Conservation (phyloP, 2,329 filamentous ascomycete genomes). For the Trichoderma breve region DNA sequence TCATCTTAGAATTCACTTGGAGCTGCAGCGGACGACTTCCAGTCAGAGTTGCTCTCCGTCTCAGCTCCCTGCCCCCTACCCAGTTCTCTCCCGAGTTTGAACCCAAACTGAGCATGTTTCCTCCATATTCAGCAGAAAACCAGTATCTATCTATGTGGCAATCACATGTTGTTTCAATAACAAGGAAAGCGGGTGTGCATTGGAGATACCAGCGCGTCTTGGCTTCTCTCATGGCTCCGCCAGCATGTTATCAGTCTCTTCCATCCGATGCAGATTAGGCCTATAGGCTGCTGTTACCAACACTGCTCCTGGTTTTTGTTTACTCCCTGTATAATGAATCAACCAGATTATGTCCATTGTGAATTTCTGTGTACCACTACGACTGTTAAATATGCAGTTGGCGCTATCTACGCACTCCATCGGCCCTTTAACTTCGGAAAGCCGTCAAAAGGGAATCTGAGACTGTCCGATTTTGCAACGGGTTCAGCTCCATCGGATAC, state of each 20-base stretch:
- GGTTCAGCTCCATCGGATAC: not conserved
- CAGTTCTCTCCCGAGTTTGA: not conserved
- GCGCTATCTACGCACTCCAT: not conserved
- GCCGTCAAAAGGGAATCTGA: not conserved
- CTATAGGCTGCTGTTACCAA: not conserved
- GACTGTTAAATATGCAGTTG: not conserved
- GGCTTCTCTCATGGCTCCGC: not conserved
- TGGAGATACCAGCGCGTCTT: not conserved
- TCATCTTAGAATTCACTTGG: no score
- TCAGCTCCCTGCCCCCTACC: not conserved
- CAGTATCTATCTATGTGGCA: not conserved
- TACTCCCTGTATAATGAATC: not conserved
- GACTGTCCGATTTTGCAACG: not conserved
- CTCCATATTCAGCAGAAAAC: not conserved
- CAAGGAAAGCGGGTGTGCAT: not conserved
- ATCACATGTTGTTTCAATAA: not conserved
- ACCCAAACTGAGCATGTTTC: not conserved
- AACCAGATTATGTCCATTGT: not conserved
- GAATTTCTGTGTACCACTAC: not conserved
- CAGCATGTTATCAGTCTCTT: not conserved
- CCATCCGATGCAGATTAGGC: not conserved
- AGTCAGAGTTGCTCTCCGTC: not conserved
- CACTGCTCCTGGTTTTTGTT: not conserved
- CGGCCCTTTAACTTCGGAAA: not conserved
- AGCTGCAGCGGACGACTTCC: no score